Evolutionary conservation across 1,284 basidiomycete genomes (phyloP).

Genomic region (Apiotrichum domesticum): DNA sequence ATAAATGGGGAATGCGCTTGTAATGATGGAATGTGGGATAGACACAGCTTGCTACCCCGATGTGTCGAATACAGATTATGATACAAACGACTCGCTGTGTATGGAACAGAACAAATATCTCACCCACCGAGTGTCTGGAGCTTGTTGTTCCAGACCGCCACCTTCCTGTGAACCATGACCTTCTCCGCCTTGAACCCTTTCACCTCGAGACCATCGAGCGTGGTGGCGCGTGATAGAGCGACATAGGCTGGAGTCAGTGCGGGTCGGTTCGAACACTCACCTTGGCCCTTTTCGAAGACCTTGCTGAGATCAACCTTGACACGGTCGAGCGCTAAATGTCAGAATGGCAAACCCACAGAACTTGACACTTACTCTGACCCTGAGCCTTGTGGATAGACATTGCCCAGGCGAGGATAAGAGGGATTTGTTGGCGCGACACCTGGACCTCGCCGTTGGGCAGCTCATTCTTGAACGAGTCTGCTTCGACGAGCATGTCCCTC

Average conservation of each 20-base stretch:
- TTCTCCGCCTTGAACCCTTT: conserved; percentile 75
- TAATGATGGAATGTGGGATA: too few relatives aligned
- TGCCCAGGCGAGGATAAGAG: conserved; percentile 82
- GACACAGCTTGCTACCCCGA: too few relatives aligned
- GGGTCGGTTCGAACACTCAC: conserved; percentile 14
- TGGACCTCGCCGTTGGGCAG: conserved; percentile 74
- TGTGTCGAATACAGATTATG: not conserved
- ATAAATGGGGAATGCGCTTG: too few relatives aligned
- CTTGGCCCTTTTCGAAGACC: conserved; percentile 71
- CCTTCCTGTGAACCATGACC: conserved; percentile 60
- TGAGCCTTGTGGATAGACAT: conserved; percentile 95
- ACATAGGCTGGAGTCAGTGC: conserved; percentile 67
- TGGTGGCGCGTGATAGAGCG: conserved; percentile 89
- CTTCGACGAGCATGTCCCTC: conserved; percentile 57
- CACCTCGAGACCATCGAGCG: conserved; percentile 83
- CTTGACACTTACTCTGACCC: conserved; percentile 58
- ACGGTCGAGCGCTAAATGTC: conserved; percentile 33
- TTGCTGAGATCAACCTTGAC: conserved; percentile 50
- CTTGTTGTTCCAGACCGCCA: conserved; percentile 34
- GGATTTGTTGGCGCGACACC: conserved; percentile 65
- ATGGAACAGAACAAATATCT: too few relatives aligned
- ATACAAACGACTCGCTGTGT: not conserved
- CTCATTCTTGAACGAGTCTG: conserved; percentile 79
- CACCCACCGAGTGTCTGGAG: conserved; percentile 23
- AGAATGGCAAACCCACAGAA: too few relatives aligned